Conservation (phyloP, 140 eudicot genomes). For the Eryngium alpinum region DNA sequence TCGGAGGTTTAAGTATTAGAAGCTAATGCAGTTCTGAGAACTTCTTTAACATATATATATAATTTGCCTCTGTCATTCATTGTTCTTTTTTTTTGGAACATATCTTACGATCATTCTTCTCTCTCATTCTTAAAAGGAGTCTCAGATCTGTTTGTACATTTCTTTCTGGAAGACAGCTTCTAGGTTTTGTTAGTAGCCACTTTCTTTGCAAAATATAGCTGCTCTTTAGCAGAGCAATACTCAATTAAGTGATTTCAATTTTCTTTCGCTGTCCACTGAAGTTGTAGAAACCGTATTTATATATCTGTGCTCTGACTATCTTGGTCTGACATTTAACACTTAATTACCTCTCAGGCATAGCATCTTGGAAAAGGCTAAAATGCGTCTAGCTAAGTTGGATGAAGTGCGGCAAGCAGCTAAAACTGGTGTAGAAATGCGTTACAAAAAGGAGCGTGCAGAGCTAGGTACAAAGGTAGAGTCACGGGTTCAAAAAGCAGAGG, state of each 20-base stretch:
- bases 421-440: slow-evolving; percentile 60
- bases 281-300: not conserved
- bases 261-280: not conserved
- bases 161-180: not conserved
- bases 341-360: slow-evolving; percentile 48
- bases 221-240: not conserved
- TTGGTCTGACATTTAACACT: not conserved
- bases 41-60: too few relatives aligned
- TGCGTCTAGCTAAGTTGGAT: slow-evolving; percentile 77
- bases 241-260: not conserved
- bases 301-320: not conserved
- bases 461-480: slow-evolving; percentile 67
- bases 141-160: not conserved
- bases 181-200: not conserved
- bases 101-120: not conserved
- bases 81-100: not conserved
- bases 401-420: slow-evolving; percentile 81
- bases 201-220: not conserved
- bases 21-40: not conserved
- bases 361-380: slow-evolving; percentile 68
- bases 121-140: not conserved
- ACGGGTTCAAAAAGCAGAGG: slow-evolving; percentile 54
- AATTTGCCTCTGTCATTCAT: too few relatives aligned
- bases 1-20: not conserved
- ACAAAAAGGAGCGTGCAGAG: slow-evolving; percentile 56